Evolutionary conservation across 257 asterid genomes (phyloP).

Genomic region (Striga asiatica): DNA sequence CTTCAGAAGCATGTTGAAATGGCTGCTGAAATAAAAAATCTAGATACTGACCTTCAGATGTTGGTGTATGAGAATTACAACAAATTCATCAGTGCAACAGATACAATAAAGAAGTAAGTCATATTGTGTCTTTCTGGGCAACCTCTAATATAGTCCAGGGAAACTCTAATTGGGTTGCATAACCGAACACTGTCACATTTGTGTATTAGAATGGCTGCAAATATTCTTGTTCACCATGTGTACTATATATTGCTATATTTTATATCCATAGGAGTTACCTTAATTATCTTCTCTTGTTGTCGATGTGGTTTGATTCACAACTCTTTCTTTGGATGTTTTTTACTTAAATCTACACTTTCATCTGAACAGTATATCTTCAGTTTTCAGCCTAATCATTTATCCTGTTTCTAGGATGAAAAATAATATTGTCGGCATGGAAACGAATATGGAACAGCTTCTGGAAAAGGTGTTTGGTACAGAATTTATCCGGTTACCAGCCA

Average conservation of each 20-base stretch:
- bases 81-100: slow-evolving; percentile 97
- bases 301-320: background rate
- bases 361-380: slow-evolving; percentile 3
- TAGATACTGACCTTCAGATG: slow-evolving; percentile 98
- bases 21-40: slow-evolving; percentile 98
- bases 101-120: slow-evolving; percentile 80
- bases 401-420: slow-evolving; percentile 77
- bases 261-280: background rate
- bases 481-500: slow-evolving; percentile 18
- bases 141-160: background rate
- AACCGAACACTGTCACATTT: background rate
- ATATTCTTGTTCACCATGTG: background rate
- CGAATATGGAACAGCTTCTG: slow-evolving; percentile 98
- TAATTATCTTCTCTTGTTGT: slow-evolving; percentile 1
- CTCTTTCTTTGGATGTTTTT: too few relatives aligned
- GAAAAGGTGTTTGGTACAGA: slow-evolving; percentile 65
- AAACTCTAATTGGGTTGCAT: background rate
- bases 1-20: slow-evolving; percentile 96
- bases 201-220: background rate
- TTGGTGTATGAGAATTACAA: slow-evolving; percentile 94
- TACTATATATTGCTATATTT: background rate
- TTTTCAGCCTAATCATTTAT: slow-evolving; percentile 10
- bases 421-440: slow-evolving; percentile 93
- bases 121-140: slow-evolving; percentile 2
- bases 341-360: background rate